phyloP scores from a whole-genome alignment of 345 rosid species.

The Schrenkiella parvula region DNA sequence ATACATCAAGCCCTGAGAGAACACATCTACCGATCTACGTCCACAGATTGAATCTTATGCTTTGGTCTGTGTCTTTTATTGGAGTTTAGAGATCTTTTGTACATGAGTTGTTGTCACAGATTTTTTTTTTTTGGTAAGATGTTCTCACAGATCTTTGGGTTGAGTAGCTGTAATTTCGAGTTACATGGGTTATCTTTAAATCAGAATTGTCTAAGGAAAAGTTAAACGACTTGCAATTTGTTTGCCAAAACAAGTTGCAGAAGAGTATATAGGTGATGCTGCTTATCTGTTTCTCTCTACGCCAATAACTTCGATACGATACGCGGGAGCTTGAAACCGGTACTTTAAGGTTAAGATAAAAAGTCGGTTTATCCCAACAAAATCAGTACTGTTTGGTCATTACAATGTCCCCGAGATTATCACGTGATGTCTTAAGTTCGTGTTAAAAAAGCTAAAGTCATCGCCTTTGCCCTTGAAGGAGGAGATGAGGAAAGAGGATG shows the following conservation, averaged over 20 bases:
- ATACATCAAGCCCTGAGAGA: conserved; percentile 53
- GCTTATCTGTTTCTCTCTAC: neutral
- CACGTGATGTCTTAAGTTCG: conserved; percentile 2
- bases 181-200: neutral
- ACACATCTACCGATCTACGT: neutral
- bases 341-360: neutral
- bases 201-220: neutral
- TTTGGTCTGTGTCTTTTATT: conserved; percentile 14
- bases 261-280: neutral
- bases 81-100: conserved; percentile 12
- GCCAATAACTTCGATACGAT: neutral
- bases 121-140: too few relatives aligned
- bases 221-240: neutral
- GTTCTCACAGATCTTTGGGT: conserved; percentile 4
- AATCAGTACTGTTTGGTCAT: conserved; percentile 4
- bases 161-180: conserved; percentile 1
- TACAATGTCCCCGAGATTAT: conserved; percentile 5
- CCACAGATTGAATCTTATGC: conserved; percentile 4
- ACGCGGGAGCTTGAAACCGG: neutral
- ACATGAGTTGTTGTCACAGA: conserved; percentile 16
- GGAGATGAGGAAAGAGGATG: neutral
- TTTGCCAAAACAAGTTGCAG: too few relatives aligned
- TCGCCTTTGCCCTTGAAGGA: neutral
- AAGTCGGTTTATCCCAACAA: conserved; percentile 1
- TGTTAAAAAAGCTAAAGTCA: neutral